A percentile compares a stretch with the other conserved stretches of the same genome.
phyloP scores from a whole-genome alignment of 78 protist genomes.

The Cavenderia fasciculata region DNA sequence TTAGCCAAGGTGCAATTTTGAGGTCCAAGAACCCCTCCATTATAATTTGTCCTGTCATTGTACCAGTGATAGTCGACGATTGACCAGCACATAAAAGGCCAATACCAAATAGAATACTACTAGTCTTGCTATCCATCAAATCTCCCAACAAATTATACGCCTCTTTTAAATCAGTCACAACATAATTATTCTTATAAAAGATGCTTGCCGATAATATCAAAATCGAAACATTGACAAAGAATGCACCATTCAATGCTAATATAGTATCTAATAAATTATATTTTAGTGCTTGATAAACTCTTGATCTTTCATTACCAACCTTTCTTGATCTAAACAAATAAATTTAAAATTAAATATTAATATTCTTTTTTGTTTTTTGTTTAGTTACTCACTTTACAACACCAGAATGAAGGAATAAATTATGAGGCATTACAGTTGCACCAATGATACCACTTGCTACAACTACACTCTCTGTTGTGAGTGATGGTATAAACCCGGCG shows the following conservation, averaged over 20 bases:
- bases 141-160: constrained; percentile 11
- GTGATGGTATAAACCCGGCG: constrained; percentile 68
- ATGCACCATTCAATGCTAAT: constrained; percentile 72
- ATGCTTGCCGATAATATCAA: constrained; percentile 28
- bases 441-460: constrained; percentile 85
- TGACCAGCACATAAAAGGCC: constrained; percentile 88
- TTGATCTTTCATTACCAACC: neutral
- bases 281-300: constrained; percentile 34
- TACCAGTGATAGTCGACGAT: constrained; percentile 89
- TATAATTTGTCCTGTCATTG: constrained; percentile 87
- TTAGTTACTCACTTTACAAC: no score
- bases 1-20: constrained; percentile 74
- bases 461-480: constrained; percentile 26
- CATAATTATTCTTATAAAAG: neutral
- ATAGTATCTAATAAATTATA: constrained; percentile 82
- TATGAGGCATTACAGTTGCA: constrained; percentile 92
- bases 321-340: no score
- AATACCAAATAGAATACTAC: constrained; percentile 49
- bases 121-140: constrained; percentile 1
- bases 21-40: constrained; percentile 89
- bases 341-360: no score
- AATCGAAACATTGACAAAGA: constrained; percentile 67
- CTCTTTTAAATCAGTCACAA: neutral
- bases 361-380: no score
- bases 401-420: constrained; percentile 83